Percentiles rank a stretch among this genome's conserved stretches.
phyloP scores from a whole-genome alignment of 495 filamentous ascomycete genomes.

The Saxophila tyrrhenica region DNA sequence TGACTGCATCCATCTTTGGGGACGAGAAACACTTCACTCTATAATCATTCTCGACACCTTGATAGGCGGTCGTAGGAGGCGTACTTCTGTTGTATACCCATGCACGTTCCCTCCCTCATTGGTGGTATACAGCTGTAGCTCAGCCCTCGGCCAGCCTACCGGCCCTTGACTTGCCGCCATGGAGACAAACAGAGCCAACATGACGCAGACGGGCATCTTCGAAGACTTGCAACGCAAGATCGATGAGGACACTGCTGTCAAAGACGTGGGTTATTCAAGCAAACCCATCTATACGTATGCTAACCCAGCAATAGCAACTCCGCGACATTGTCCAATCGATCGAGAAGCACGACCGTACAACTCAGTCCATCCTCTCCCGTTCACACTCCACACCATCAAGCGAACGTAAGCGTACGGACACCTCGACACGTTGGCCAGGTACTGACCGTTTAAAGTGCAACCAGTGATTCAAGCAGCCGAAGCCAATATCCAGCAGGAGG shows the following conservation, averaged over 20 bases:
- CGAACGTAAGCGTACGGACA: conserved; percentile 45
- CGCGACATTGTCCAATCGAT: conserved; percentile 68
- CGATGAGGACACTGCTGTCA: conserved; percentile 70
- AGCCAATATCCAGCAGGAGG: conserved; percentile 44
- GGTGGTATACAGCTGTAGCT: too few relatives aligned
- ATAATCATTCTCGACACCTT: too few relatives aligned
- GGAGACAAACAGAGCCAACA: conserved; percentile 1
- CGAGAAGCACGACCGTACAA: conserved; percentile 57
- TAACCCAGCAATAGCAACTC: conserved; percentile 43
- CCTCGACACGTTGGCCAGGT: neutral
- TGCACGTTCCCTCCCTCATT: too few relatives aligned
- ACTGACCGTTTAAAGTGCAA: conserved; percentile 22
- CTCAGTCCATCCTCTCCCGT: conserved; percentile 70
- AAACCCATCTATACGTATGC: neutral
- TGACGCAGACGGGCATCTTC: conserved; percentile 47
- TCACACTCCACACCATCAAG: conserved; percentile 76
- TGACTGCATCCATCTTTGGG: too few relatives aligned
- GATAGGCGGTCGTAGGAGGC: too few relatives aligned
- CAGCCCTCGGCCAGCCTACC: too few relatives aligned
- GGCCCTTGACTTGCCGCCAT: too few relatives aligned
- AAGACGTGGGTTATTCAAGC: conserved; percentile 47
- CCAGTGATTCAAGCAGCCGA: conserved; percentile 43
- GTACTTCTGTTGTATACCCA: too few relatives aligned
- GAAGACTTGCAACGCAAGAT: conserved; percentile 77
- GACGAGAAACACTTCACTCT: too few relatives aligned